phyloP scores from a whole-genome alignment of 257 asterid species.

The Ophiorrhiza pumila region DNA sequence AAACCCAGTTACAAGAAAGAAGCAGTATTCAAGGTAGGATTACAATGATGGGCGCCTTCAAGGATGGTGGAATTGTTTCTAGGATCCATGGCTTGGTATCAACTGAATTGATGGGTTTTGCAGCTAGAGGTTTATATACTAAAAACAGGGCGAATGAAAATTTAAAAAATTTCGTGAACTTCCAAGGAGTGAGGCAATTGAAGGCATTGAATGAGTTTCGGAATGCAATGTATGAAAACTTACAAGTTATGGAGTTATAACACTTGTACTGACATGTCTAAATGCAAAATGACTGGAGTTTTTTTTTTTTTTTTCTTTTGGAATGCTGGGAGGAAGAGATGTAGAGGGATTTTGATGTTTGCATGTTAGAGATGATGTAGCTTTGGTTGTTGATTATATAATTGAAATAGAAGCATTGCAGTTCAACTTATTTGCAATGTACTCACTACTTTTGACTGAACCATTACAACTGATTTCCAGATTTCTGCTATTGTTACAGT shows the following conservation, averaged over 20 bases:
- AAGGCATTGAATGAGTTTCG: conserved; percentile 50
- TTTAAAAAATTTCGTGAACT: conserved; percentile 23
- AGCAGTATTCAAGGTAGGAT: conserved; percentile 19
- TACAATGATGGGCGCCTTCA: conserved; percentile 30
- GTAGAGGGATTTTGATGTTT: too few species aligned
- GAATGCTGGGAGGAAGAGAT: not conserved
- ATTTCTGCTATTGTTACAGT: too few species aligned
- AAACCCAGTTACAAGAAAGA: conserved; percentile 22
- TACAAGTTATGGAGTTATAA: not conserved
- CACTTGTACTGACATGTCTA: too few species aligned
- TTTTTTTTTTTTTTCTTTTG: not conserved
- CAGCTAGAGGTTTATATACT: conserved; percentile 58
- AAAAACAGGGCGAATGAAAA: conserved; percentile 26
- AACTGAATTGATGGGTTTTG: conserved; percentile 52
- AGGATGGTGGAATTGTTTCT: conserved; percentile 47
- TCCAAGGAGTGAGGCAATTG: conserved; percentile 42
- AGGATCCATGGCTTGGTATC: conserved; percentile 56
- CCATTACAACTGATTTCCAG: too few species aligned
- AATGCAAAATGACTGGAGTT: not conserved
- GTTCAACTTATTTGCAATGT: too few species aligned
- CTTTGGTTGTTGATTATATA: not conserved
- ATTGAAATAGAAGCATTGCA: not conserved
- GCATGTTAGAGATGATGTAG: too few species aligned
- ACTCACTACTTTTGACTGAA: too few species aligned
- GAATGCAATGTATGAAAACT: conserved; percentile 37